Base-by-base conservation (phyloP, 2,329 filamentous ascomycete species). In the Colletotrichum spinosum region DNA sequence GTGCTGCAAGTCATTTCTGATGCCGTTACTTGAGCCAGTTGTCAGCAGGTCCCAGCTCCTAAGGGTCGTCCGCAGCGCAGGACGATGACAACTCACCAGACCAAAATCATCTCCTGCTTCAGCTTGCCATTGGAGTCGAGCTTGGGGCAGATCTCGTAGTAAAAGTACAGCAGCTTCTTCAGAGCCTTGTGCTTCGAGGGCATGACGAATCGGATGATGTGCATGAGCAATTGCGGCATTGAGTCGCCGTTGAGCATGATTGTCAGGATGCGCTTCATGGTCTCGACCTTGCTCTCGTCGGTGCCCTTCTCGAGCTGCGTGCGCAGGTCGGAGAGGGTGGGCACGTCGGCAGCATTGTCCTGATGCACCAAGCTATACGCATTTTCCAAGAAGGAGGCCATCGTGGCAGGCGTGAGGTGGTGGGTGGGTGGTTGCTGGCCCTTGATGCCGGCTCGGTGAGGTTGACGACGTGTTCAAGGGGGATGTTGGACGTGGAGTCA, bases 151-250 rank as follows among this genome's bases (percentile, higher is more conserved):
- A 98, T 96, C 82, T 99, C 96, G 78, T 98, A 97, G 84, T 99
- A 99, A 80, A 99, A 96, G 82, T 99, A 99, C 60, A 99, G 88
- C 67, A 99, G 87, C 84, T 99, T 99, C 88, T 99, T 99, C 74
- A 99, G 84, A 46, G 91, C 84, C 83, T 99, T 99, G 80, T 92
- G 93, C 84, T 97, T 97, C 69, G 94, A 97, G 12, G 96, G 96
- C 96, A 99, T 99, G 73, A 99, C 94, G 78, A 99, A 99, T 78
- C 96, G 93, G 79, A 99, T 99, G 76, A 99, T 99, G 83, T 98
- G 96, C 96, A 99, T 99, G 72, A 99, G 89, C 17, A 99, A 86
- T 72, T 94, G 90, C 34, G 94, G 92, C 91, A 99, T 96, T 45
- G 96, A 90, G 76, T 99, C 95, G 72, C 96, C 96, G 78, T 98